Conservation (phyloP, 2,329 filamentous ascomycete species). For the Arthrobotrys pseudoclavata region DNA sequence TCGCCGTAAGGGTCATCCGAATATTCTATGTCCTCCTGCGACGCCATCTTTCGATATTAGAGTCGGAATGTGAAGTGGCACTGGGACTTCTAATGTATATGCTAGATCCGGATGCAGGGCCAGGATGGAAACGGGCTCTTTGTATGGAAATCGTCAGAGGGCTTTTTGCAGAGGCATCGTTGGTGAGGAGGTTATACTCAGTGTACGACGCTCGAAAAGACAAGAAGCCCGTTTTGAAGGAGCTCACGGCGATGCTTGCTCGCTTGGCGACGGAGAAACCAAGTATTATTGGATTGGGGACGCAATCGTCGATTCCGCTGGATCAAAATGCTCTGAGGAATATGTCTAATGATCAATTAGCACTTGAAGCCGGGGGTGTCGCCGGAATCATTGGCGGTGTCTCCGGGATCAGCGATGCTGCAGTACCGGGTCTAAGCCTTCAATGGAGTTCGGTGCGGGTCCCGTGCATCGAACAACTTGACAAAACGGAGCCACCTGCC, state of each 20-base stretch:
- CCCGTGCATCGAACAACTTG: conserved; percentile 91
- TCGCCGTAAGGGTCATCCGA: conserved; percentile 83
- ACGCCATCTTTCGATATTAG: conserved; percentile 80
- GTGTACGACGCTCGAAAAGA: conserved; percentile 81
- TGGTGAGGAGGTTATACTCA: conserved; percentile 83
- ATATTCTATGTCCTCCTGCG: conserved; percentile 86
- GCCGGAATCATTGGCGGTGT: conserved; percentile 86
- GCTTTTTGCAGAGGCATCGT: conserved; percentile 82
- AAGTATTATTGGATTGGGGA: conserved; percentile 85
- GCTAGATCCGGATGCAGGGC: conserved; percentile 83
- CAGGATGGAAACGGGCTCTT: conserved; percentile 86
- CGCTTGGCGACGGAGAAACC: conserved; percentile 92
- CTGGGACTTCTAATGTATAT: conserved; percentile 85
- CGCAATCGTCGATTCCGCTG: conserved; percentile 86
- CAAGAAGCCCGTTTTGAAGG: conserved; percentile 81
- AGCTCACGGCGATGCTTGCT: conserved; percentile 89
- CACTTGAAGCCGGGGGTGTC: conserved; percentile 88
- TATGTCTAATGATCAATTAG: conserved; percentile 81
- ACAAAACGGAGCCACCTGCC: conserved; percentile 85
- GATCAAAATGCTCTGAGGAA: conserved; percentile 72
- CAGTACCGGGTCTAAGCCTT: conserved; percentile 81
- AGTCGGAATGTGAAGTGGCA: conserved; percentile 84
- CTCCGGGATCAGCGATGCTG: conserved; percentile 76
- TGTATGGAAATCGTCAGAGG: conserved; percentile 92
- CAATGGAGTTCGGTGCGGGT: conserved; percentile 92